Percentiles rank a stretch among this genome's conserved stretches.
These are phyloP conservation scores for Solanum sejunctum DNA, from an alignment of 257 asterid genomes.

Conservation along the genomic window DNA sequence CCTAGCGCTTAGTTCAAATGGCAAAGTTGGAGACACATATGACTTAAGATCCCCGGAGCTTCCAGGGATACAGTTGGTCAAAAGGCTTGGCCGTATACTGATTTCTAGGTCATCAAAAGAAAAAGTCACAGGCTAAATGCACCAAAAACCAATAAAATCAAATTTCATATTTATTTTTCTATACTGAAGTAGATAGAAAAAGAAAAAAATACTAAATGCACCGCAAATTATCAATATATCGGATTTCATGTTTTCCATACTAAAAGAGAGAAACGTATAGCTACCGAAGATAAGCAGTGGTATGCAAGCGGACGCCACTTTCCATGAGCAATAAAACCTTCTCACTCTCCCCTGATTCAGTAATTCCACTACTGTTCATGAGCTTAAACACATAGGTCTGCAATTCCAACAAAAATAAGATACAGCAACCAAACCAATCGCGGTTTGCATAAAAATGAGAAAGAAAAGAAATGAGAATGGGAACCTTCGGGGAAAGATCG, in stretches of 20 bases:
- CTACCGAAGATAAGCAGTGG: constrained; percentile 87
- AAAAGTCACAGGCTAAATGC: not conserved
- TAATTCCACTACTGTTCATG: constrained; percentile 92
- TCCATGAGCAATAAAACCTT: constrained; percentile 92
- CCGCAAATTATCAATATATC: not conserved
- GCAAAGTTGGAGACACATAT: not conserved
- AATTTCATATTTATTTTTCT: not conserved
- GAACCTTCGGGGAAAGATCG: constrained; percentile 88
- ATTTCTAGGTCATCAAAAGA: not conserved
- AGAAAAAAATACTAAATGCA: not conserved
- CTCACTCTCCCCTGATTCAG: constrained; percentile 97
- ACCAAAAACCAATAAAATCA: not conserved
- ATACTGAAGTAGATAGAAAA: not conserved
- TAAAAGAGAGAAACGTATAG: not conserved
- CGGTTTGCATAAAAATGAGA: not conserved
- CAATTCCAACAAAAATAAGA: constrained; percentile 2
- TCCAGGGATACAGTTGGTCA: not conserved
- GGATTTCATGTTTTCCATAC: not conserved
- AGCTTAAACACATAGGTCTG: constrained; percentile 96
- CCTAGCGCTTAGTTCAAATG: not conserved
- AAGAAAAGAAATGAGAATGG: not conserved
- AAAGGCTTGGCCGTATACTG: not conserved
- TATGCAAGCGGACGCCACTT: constrained; percentile 90
- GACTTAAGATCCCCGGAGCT: not conserved
- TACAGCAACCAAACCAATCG: not conserved